Conservation (phyloP, 495 filamentous ascomycete genomes). For the Entonaema liquescens region DNA sequence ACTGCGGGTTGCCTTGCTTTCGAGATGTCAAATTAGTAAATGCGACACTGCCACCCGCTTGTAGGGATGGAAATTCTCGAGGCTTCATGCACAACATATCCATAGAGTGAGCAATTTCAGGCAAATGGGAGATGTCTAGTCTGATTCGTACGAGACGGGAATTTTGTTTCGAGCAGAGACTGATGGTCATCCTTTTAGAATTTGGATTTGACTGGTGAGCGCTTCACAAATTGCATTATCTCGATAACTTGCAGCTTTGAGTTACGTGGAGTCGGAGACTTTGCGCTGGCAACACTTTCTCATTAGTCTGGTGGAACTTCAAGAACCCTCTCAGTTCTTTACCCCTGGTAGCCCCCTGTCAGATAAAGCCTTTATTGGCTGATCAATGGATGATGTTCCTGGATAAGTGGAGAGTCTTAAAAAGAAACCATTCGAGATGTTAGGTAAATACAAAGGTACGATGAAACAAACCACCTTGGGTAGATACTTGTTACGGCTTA, state of each 20-base stretch:
- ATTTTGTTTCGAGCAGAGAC: conserved; percentile 36
- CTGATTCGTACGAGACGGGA: conserved; percentile 37
- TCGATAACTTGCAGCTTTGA: conserved; percentile 7
- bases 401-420: conserved; percentile 31
- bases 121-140: conserved; percentile 5
- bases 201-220: conserved; percentile 1
- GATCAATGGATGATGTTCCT: conserved; percentile 19
- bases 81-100: conserved; percentile 28
- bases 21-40: conserved; percentile 30
- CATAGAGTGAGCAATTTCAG: neutral
- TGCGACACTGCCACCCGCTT: conserved; percentile 22
- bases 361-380: conserved; percentile 31
- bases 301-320: conserved; percentile 5
- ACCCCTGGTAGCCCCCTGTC: conserved; percentile 36
- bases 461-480: too few species aligned
- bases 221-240: conserved; percentile 19
- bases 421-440: neutral
- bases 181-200: conserved; percentile 1
- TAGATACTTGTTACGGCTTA: neutral
- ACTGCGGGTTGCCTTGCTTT: conserved; percentile 26
- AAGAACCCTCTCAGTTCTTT: neutral
- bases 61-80: conserved; percentile 9
- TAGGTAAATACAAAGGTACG: neutral
- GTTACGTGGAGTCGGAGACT: conserved; percentile 26
- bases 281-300: conserved; percentile 12